Evolutionary conservation across 2,329 filamentous ascomycete species (phyloP).

Genomic region (Monosporascus sp.): DNA sequence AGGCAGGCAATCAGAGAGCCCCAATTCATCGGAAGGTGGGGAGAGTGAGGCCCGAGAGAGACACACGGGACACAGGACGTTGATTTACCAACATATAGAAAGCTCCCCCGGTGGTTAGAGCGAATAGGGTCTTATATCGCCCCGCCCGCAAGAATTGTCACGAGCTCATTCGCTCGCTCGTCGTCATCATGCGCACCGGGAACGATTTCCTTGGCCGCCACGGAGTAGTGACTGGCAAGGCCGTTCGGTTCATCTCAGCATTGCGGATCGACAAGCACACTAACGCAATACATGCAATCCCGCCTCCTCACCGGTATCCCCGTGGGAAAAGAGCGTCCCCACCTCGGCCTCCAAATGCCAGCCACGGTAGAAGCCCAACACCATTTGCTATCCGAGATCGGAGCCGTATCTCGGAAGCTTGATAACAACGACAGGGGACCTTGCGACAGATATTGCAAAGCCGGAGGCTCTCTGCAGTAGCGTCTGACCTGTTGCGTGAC

Average conservation of each 20-base stretch:
- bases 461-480: too few relatives aligned
- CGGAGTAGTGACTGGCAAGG: background rate
- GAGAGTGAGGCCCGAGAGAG: too few relatives aligned
- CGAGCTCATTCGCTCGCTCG: background rate
- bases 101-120: background rate
- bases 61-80: too few relatives aligned
- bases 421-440: background rate
- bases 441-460: background rate
- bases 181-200: background rate
- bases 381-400: background rate
- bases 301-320: background rate
- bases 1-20: background rate
- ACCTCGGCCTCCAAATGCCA: background rate
- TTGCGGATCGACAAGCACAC: background rate
- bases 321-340: background rate
- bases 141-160: background rate
- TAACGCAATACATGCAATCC: background rate
- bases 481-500: background rate
- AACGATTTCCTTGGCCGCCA: background rate
- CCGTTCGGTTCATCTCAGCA: background rate
- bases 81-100: background rate
- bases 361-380: too few relatives aligned
- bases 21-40: too few relatives aligned
- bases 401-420: background rate
- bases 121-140: background rate